Evolutionary conservation across 192 early-diverging fungal genomes (phyloP).

Genomic region (Linnemannia exigua): DNA sequence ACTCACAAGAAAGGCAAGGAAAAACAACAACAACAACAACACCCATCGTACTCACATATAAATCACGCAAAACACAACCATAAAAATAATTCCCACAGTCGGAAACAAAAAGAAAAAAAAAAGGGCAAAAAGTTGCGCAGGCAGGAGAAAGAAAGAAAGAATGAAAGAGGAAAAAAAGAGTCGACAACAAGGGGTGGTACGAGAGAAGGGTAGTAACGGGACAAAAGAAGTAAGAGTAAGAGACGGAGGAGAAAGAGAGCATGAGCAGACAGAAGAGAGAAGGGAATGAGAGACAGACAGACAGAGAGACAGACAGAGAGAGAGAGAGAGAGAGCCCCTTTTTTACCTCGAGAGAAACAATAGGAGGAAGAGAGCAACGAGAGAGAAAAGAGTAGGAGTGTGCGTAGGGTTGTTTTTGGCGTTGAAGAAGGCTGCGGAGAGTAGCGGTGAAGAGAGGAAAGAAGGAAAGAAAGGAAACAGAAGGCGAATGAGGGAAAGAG

Average conservation of each 20-base stretch:
- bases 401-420: not conserved
- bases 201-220: not conserved
- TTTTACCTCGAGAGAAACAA: not conserved
- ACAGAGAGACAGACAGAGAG: not conserved
- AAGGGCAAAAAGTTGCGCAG: constrained; percentile 4
- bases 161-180: not conserved
- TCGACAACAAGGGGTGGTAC: not conserved
- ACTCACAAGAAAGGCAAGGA: no score
- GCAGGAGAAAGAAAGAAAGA: not conserved
- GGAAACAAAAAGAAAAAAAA: not conserved
- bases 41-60: no score
- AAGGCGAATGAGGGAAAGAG: not conserved
- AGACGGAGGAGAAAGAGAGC: not conserved
- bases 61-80: not conserved
- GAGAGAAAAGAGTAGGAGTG: not conserved
- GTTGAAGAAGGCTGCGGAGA: not conserved
- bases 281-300: not conserved
- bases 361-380: not conserved
- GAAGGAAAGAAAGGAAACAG: not conserved
- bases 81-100: not conserved
- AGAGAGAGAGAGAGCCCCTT: not conserved
- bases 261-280: no score
- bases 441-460: not conserved
- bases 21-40: no score
- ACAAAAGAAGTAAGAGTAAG: not conserved